Base-by-base conservation (phyloP, 2,329 filamentous ascomycete genomes). In the Ophiocordyceps robertsii region DNA sequence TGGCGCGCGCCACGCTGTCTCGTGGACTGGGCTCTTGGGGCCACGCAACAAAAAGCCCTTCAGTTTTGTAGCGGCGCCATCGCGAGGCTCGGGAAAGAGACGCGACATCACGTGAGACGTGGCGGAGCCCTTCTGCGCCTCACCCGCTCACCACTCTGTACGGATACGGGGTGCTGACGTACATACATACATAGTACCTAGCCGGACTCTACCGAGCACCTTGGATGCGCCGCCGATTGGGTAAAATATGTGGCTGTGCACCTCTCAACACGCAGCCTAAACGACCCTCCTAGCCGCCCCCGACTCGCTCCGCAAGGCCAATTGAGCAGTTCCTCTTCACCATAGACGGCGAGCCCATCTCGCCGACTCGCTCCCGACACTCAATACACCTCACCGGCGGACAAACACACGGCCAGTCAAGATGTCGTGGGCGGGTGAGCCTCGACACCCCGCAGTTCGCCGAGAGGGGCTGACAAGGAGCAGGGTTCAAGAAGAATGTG, bases 401-500 rank as follows among this genome's bases (percentile, higher is more conserved):
- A 36, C 9, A 44, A 9, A 38, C 29, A 32, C 31, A 12, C 14
- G 39, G 33, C 45, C 53, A 55, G 53, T 53, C 56, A 57, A 60
- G 48, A 83, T 83, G 79, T 82, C 79, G 65, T 83, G 79, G 80
- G 79, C 80, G 67, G 80, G 80, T 83, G 57, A 35, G 61, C 47
- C 2, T 17, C 38, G 35, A 42, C 49, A 54, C 55, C 54, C 53
- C 54, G 51, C 53, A 50, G 50, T 10, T 36, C n/a, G 13, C 49
- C 7, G 35, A 41, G 47, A 49, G 49, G 49, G 46, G 51, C 53
- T 62, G 52, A 62, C 48, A 39, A 31, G 44, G 30, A 37, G 49
- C 50, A 68, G 66, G 66, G 51, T 68, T 68, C 56, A 68, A 92
- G 71, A 95, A 94, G 66, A 93, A 93, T 80, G 89, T 96, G 71